A percentile compares a stretch with the other conserved stretches of the same genome.
phyloP scores from a whole-genome alignment of 2,329 filamentous ascomycete species.

The Trichoderma aggressivum region DNA sequence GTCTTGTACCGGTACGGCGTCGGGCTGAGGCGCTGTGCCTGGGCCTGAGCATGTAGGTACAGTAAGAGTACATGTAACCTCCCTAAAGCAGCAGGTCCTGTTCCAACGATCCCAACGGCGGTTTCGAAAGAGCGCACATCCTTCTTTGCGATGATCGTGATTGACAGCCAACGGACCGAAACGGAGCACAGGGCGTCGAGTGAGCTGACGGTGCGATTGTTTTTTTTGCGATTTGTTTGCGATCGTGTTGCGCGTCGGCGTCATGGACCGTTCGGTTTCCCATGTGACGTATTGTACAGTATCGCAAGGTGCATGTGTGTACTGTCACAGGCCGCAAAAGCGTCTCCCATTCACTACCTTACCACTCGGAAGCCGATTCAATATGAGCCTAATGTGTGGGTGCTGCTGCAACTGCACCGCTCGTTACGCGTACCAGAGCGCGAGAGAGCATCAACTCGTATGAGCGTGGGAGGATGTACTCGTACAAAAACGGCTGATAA shows the following conservation, averaged over 20 bases:
- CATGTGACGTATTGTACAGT: background rate
- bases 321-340: background rate
- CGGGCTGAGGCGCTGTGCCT: background rate
- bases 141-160: background rate
- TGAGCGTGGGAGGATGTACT: background rate
- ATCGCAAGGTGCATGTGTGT: background rate
- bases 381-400: conserved; percentile 7
- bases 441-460: background rate
- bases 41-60: background rate
- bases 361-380: background rate
- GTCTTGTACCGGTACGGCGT: background rate
- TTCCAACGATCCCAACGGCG: background rate
- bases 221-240: background rate
- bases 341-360: background rate
- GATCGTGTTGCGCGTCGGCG: background rate
- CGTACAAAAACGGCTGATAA: background rate
- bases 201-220: background rate
- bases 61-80: conserved; percentile 13
- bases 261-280: background rate
- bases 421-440: background rate
- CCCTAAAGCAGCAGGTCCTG: conserved; percentile 15
- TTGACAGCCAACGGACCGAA: conserved; percentile 14
- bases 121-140: conserved; percentile 4
- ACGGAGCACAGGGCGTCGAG: background rate
- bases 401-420: background rate